Evolutionary conservation across 2,329 filamentous ascomycete genomes (phyloP).

Genomic region (Elsinoe ampelina): DNA sequence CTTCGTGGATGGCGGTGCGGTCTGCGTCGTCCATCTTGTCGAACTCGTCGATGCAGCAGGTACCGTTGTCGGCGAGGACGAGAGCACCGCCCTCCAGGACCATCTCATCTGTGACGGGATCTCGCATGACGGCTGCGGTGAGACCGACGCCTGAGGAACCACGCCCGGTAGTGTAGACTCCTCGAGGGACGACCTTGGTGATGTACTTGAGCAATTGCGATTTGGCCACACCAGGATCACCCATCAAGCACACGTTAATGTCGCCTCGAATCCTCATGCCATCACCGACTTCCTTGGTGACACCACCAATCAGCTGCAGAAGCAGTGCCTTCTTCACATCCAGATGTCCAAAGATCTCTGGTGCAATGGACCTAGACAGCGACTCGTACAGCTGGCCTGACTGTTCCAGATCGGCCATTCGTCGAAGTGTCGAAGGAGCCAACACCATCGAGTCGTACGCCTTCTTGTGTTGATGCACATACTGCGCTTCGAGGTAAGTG

Average conservation of each 20-base stretch:
- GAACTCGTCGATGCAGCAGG: conserved; percentile 72
- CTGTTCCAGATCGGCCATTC: conserved; percentile 76
- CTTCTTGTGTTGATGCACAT: conserved; percentile 94
- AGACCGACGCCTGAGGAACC: conserved; percentile 68
- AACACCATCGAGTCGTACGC: conserved; percentile 88
- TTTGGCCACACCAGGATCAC: conserved; percentile 98
- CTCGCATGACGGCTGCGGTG: conserved; percentile 67
- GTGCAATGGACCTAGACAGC: conserved; percentile 88
- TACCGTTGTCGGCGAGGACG: conserved; percentile 64
- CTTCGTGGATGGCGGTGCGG: conserved; percentile 65
- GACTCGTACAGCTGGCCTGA: conserved; percentile 93
- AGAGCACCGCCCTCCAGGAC: conserved; percentile 67
- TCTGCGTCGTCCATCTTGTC: conserved; percentile 73
- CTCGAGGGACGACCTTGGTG: conserved; percentile 91
- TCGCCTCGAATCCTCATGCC: conserved; percentile 98
- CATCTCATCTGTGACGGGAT: conserved; percentile 63
- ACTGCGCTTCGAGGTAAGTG: conserved; percentile 90
- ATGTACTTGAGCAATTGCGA: conserved; percentile 89
- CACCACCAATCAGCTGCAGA: conserved; percentile 89
- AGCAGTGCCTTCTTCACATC: conserved; percentile 97
- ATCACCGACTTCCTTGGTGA: conserved; percentile 92
- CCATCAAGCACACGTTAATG: conserved; percentile 98
- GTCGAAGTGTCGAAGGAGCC: conserved; percentile 66
- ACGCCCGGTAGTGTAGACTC: conserved; percentile 68
- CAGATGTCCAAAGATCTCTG: conserved; percentile 91